phyloP scores from a whole-genome alignment of 345 rosid genomes.

The Psidium friedrichsthalianum region DNA sequence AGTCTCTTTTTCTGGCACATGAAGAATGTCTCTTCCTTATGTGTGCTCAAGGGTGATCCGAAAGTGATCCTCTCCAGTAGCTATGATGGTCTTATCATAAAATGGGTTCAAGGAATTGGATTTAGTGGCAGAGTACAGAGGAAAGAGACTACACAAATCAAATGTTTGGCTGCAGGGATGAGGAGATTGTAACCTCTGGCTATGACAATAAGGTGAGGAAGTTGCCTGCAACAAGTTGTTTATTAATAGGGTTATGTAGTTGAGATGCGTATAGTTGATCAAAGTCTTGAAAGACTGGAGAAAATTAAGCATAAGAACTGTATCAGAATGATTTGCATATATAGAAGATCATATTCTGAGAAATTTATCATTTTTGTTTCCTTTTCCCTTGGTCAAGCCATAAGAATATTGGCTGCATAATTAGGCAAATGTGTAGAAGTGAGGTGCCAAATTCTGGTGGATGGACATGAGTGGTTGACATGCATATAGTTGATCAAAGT shows the following conservation, averaged over 20 bases:
- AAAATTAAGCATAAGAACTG: not conserved
- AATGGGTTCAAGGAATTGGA: conserved; percentile 89
- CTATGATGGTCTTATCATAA: conserved; percentile 83
- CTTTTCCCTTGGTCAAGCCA: not conserved
- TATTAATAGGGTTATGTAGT: not conserved
- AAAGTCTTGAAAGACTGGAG: not conserved
- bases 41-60: conserved; percentile 50
- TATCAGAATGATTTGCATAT: not conserved
- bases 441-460: not conserved
- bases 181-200: conserved; percentile 80
- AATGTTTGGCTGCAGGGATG: conserved; percentile 77
- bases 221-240: not conserved
- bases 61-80: conserved; percentile 63
- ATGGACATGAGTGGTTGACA: not conserved
- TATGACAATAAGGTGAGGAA: conserved; percentile 75
- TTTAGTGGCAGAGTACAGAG: conserved; percentile 63
- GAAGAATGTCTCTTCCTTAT: conserved; percentile 72
- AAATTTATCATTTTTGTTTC: not conserved
- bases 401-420: not conserved
- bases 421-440: not conserved
- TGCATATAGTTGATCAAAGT: not conserved
- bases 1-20: conserved; percentile 69
- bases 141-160: conserved; percentile 70
- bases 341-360: not conserved
- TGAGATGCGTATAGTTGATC: not conserved